phyloP scores from a whole-genome alignment of 2,329 filamentous ascomycete genomes.

The Cladosporium cucumerinum region DNA sequence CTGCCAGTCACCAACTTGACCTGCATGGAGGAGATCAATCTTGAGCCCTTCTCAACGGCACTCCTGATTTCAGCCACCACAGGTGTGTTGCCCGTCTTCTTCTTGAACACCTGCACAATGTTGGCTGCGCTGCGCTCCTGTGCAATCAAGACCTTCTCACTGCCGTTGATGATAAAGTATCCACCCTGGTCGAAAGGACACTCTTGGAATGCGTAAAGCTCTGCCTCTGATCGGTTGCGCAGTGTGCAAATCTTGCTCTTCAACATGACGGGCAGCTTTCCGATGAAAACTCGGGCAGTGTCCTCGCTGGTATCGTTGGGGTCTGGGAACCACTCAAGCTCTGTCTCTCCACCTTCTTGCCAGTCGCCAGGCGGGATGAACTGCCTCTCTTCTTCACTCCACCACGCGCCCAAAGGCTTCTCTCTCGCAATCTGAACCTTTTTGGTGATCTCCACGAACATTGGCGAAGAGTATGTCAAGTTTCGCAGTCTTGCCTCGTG shows the following conservation, averaged over 20 bases:
- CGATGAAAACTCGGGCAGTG: constrained; percentile 79
- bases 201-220: constrained; percentile 87
- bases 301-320: constrained; percentile 41
- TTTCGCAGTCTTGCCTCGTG: constrained; percentile 96
- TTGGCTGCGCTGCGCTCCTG: constrained; percentile 97
- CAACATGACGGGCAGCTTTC: constrained; percentile 95
- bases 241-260: constrained; percentile 95
- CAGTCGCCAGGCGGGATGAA: constrained; percentile 29
- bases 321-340: constrained; percentile 45
- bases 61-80: constrained; percentile 96
- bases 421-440: constrained; percentile 81
- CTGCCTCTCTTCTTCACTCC: constrained; percentile 63
- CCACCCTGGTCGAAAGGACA: constrained; percentile 98
- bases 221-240: constrained; percentile 76
- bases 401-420: constrained; percentile 57
- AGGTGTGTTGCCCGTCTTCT: constrained; percentile 89
- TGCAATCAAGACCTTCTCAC: constrained; percentile 96
- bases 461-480: constrained; percentile 87
- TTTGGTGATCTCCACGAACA: constrained; percentile 85
- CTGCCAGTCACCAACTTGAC: constrained; percentile 68
- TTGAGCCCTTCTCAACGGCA: constrained; percentile 91
- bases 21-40: constrained; percentile 87
- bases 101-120: constrained; percentile 98
- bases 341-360: constrained; percentile 46
- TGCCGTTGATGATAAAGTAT: constrained; percentile 99